Base-by-base conservation (phyloP, 2,329 filamentous ascomycete genomes). In the Endocalyx cinctus region DNA sequence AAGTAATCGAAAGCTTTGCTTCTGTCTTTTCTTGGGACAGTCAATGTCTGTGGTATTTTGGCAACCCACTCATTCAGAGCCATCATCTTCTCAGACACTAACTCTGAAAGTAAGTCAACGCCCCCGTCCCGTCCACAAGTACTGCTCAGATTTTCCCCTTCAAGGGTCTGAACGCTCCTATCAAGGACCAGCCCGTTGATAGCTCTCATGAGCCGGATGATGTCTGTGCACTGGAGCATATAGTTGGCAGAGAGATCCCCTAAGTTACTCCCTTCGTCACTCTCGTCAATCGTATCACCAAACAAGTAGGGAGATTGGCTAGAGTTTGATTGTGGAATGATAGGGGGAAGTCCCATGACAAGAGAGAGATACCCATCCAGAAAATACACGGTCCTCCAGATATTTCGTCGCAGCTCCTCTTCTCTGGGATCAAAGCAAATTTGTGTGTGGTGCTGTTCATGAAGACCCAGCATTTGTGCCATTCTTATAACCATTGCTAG, bases 401-500 rank as follows among this genome's bases (percentile, higher is more conserved):
- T 28, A 17, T 37, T 37, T 23, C 14, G 29, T 26, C 18, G 29
- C 11, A 37, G 29, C 11, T 30, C 23, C 16, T 25, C 25, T 18
- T 32, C 23, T 15, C 25, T 31, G 5, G 29, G 17, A 19, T 16
- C 20, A 7, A 14, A 27, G 14, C 26, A 16, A 6, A 31, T 30
- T 17, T n/a, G 32, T 11, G 29, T n/a, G n/a, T n/a, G 16, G 10
- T 15, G 14, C 10, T 19, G 19, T 37, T 37, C 29, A 25, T 37
- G 34, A 8, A 37, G 17, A 14, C 34, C 28, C n/a, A 37, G 26
- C 14, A 37, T 37, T 19, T 37, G 34, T n/a, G 34, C 34, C 29
- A 37, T 37, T 4, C 34, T 25, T 12, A 37, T 25, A 7, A 18
- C 25, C 6, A 19, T 22, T 6, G 34, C 34, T 6, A 37, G 34